A percentile compares a stretch with the other conserved stretches of the same genome.
phyloP scores from a whole-genome alignment of 192 early-diverging fungal genomes.

The Coemansia sp. region DNA sequence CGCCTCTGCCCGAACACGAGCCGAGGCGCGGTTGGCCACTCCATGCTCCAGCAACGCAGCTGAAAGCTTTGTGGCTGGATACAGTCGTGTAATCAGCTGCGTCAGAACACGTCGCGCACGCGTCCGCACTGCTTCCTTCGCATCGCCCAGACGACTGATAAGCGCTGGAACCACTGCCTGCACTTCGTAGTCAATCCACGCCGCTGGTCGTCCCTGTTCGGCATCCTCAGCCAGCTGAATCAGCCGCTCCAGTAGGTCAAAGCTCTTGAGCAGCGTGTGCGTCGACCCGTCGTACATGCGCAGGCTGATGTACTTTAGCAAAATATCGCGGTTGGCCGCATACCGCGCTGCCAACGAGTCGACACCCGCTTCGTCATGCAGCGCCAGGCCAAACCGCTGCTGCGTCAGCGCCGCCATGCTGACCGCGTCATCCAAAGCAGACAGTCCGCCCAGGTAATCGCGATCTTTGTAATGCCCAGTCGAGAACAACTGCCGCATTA shows the following conservation, averaged over 20 bases:
- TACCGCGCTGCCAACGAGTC: constrained; percentile 63
- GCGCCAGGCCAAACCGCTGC: constrained; percentile 38
- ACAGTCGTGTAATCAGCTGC: constrained; percentile 68
- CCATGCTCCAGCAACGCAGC: constrained; percentile 66
- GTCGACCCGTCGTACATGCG: constrained; percentile 94
- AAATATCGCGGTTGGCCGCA: constrained; percentile 71
- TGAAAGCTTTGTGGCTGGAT: constrained; percentile 79
- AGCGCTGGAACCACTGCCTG: constrained; percentile 68
- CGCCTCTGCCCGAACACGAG: constrained; percentile 75
- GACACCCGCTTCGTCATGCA: constrained; percentile 35
- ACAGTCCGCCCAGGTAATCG: constrained; percentile 69
- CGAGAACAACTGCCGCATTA: constrained; percentile 69
- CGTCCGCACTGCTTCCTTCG: constrained; percentile 77
- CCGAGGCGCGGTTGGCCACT: constrained; percentile 71
- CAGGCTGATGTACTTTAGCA: constrained; percentile 85
- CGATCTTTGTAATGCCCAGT: constrained; percentile 86
- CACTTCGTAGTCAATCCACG: constrained; percentile 80
- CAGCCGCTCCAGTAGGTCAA: constrained; percentile 79
- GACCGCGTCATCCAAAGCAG: constrained; percentile 67
- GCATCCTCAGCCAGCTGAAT: constrained; percentile 63
- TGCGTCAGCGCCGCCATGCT: constrained; percentile 41
- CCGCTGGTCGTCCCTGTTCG: constrained; percentile 23
- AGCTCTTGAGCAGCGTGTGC: constrained; percentile 77
- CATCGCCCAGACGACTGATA: constrained; percentile 72
- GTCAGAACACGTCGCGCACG: constrained; percentile 69